Evolutionary conservation across 2,329 filamentous ascomycete species (phyloP).

Genomic region (Fusarium ramigenum): DNA sequence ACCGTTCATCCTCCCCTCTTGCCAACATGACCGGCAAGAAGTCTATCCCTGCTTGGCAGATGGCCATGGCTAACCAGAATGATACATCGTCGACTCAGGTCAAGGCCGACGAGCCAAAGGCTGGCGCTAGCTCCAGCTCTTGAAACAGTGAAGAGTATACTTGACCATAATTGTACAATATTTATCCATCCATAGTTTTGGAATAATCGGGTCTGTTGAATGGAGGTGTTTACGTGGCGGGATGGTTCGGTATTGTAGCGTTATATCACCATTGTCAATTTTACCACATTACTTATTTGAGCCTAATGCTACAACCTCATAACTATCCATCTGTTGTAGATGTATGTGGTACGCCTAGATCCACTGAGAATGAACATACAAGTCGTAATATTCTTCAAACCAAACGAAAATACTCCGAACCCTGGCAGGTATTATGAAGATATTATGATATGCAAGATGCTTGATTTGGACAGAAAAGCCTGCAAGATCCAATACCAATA

Average conservation of each 20-base stretch:
- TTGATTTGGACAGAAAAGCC: background rate
- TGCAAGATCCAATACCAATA: background rate
- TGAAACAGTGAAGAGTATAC: slow-evolving; percentile 4
- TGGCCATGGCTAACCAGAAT: slow-evolving; percentile 71
- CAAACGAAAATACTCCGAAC: background rate
- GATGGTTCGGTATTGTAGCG: slow-evolving; percentile 27
- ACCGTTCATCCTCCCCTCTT: slow-evolving; percentile 49
- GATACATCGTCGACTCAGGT: slow-evolving; percentile 42
- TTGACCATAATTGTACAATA: slow-evolving; percentile 32
- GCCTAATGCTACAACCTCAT: background rate
- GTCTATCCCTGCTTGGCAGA: slow-evolving; percentile 82
- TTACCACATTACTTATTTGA: background rate
- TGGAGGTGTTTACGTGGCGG: slow-evolving; percentile 8
- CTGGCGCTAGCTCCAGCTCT: slow-evolving; percentile 31
- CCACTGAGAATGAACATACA: too few species aligned
- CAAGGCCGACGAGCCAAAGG: slow-evolving; percentile 41
- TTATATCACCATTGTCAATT: slow-evolving; percentile 15
- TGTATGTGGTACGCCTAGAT: too few species aligned
- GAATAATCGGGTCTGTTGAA: slow-evolving; percentile 23
- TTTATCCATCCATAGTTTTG: slow-evolving; percentile 28
- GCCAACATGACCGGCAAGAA: slow-evolving; percentile 61
- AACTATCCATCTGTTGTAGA: background rate
- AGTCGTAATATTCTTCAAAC: background rate
- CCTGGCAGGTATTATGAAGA: background rate
- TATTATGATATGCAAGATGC: background rate